Evolutionary conservation across 345 rosid species (phyloP).

Genomic region (Reutealis trisperma): DNA sequence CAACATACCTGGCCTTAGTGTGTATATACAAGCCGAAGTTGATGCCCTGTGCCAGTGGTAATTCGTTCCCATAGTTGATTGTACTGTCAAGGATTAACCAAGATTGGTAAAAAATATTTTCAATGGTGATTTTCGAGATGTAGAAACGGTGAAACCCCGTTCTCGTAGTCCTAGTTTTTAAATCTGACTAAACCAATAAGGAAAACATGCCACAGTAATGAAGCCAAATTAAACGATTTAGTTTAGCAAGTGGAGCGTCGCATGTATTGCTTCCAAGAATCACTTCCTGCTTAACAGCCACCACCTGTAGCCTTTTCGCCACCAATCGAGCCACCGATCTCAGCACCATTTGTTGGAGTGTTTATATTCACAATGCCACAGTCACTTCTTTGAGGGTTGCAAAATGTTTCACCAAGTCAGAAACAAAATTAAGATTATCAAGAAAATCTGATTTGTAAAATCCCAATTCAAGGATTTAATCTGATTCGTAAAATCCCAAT

Average conservation of each 20-base stretch:
- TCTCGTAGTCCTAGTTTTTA: neutral
- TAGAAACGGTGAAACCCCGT: neutral
- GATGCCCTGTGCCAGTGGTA: constrained; percentile 96
- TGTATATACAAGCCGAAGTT: constrained; percentile 63
- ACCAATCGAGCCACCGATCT: constrained; percentile 96
- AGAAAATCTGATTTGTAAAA: neutral
- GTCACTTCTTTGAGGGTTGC: constrained; percentile 93
- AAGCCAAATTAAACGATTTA: neutral
- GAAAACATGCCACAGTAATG: too few species aligned
- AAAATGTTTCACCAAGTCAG: neutral
- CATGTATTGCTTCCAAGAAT: constrained; percentile 99
- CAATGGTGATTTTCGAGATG: neutral
- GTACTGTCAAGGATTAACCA: constrained; percentile 52
- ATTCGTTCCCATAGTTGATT: constrained; percentile 86
- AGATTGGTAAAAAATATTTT: constrained; percentile 3
- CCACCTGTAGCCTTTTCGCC: constrained; percentile 98
- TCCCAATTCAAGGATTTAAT: neutral
- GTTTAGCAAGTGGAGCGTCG: constrained; percentile 91
- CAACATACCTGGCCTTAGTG: constrained; percentile 6
- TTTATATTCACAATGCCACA: constrained; percentile 95
- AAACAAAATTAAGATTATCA: neutral
- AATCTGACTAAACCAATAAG: neutral
- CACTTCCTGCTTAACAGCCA: constrained; percentile 98
- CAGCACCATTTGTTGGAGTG: constrained; percentile 98
- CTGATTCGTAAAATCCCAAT: too few species aligned